phyloP scores from a whole-genome alignment of 148 eudicot species.

The Rhododendron ovatum region DNA sequence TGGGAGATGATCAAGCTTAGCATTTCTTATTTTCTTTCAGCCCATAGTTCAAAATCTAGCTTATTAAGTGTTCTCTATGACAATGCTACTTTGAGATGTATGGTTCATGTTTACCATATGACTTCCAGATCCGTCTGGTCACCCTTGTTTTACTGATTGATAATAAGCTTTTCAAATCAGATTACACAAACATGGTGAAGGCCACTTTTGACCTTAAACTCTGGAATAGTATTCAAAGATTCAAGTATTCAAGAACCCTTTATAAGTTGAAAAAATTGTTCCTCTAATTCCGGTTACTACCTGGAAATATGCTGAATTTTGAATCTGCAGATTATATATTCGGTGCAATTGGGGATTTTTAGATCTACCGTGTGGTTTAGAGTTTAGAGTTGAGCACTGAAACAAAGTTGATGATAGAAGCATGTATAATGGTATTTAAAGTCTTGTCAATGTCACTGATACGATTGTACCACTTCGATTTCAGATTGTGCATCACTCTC shows the following conservation, averaged over 20 bases:
- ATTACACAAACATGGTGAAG: not conserved
- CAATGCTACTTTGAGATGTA: not conserved
- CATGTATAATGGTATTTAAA: not conserved
- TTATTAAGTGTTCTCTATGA: not conserved
- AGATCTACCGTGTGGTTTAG: not conserved
- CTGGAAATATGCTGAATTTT: not conserved
- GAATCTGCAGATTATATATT: not conserved
- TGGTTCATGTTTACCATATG: not conserved
- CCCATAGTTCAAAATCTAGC: not conserved
- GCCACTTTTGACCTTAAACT: not conserved
- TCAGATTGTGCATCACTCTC: constrained; percentile 89
- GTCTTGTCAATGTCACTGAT: constrained; percentile 4
- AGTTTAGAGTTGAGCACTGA: not conserved
- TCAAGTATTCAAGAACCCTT: not conserved
- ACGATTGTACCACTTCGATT: constrained; percentile 6
- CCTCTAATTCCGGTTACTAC: not conserved
- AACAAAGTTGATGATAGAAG: no score
- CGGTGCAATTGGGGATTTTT: not conserved
- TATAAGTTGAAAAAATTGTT: not conserved
- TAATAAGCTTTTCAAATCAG: constrained; percentile 1
- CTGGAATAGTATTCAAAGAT: not conserved
- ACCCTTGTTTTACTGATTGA: not conserved
- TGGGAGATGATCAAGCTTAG: constrained; percentile 1
- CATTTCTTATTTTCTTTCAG: not conserved
- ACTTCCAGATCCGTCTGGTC: not conserved